Percentiles rank a stretch among this genome's conserved stretches.
phyloP scores from a whole-genome alignment of 75 land plant genomes.

The Cryptomeria japonica region DNA sequence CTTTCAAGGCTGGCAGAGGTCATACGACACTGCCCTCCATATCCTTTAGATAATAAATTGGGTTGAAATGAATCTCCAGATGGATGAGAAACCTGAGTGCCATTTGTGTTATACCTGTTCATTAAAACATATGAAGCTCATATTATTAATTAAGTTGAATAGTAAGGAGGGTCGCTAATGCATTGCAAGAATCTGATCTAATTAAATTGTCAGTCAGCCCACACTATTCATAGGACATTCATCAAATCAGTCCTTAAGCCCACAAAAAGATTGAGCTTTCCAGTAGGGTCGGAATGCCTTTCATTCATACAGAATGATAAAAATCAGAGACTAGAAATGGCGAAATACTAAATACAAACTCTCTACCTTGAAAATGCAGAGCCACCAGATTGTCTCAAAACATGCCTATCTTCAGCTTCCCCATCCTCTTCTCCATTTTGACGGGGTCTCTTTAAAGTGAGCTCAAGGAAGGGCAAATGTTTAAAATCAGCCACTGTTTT shows the following conservation, averaged over 20 bases:
- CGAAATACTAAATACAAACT: background rate
- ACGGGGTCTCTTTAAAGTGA: conserved; percentile 60
- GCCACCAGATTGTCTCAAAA: conserved; percentile 66
- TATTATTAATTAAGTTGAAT: background rate
- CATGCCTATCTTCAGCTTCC: conserved; percentile 43
- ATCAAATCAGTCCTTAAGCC: background rate
- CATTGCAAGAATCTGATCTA: background rate
- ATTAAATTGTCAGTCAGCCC: background rate
- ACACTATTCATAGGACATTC: background rate
- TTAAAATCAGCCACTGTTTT: conserved; percentile 24
- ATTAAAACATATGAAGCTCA: background rate
- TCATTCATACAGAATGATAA: background rate
- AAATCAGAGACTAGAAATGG: background rate
- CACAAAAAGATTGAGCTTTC: background rate
- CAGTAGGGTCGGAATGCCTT: background rate
- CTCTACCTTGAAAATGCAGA: conserved; percentile 87
- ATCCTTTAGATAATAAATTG: conserved; percentile 21
- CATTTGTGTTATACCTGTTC: conserved; percentile 38
- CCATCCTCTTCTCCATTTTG: conserved; percentile 24
- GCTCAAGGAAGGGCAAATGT: conserved; percentile 53
- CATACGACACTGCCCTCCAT: conserved; percentile 23
- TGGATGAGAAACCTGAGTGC: conserved; percentile 7
- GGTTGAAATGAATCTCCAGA: conserved; percentile 2
- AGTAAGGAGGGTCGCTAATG: background rate
- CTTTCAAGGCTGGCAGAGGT: conserved; percentile 31